Evolutionary conservation across 129 eudicot genomes (phyloP).

Genomic region (Ambrosia artemisiifolia): DNA sequence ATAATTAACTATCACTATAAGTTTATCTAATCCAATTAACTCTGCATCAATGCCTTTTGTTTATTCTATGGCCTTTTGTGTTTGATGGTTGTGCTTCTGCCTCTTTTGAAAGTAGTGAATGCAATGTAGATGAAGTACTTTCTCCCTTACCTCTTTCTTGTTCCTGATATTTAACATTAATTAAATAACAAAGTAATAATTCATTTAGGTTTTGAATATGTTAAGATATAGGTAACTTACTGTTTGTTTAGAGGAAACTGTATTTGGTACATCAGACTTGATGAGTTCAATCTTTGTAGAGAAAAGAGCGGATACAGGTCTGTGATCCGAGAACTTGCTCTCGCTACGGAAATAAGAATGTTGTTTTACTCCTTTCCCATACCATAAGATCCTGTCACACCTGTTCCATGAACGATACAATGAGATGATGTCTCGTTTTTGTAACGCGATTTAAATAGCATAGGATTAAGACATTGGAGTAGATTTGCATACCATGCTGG

Average conservation of each 20-base stretch:
- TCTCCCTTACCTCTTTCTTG: slow-evolving; percentile 30
- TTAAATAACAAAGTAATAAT: slow-evolving; percentile 5
- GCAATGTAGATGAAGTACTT: slow-evolving; percentile 37
- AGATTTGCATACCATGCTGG: slow-evolving; percentile 73
- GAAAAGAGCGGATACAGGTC: slow-evolving; percentile 88
- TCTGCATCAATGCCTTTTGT: slow-evolving; percentile 27
- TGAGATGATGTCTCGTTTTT: not conserved
- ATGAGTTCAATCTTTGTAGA: slow-evolving; percentile 54
- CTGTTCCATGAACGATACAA: slow-evolving; percentile 34
- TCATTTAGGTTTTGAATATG: not conserved
- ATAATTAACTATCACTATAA: not conserved
- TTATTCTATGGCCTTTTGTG: slow-evolving; percentile 22
- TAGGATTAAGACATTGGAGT: not conserved
- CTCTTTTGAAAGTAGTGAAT: slow-evolving; percentile 36
- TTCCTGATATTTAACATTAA: slow-evolving; percentile 23
- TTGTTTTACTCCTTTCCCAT: slow-evolving; percentile 86
- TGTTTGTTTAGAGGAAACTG: slow-evolving; percentile 27
- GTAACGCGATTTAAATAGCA: not conserved
- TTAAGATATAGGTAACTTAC: slow-evolving; percentile 42
- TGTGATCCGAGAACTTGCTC: slow-evolving; percentile 87
- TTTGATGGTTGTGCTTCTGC: slow-evolving; percentile 34
- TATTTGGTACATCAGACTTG: slow-evolving; percentile 26
- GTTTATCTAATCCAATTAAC: slow-evolving; percentile 21
- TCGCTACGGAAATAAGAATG: slow-evolving; percentile 78
- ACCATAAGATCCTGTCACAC: slow-evolving; percentile 97